Conservation (phyloP, 441 rosid genomes). For the Pelargonium fulgidum region DNA sequence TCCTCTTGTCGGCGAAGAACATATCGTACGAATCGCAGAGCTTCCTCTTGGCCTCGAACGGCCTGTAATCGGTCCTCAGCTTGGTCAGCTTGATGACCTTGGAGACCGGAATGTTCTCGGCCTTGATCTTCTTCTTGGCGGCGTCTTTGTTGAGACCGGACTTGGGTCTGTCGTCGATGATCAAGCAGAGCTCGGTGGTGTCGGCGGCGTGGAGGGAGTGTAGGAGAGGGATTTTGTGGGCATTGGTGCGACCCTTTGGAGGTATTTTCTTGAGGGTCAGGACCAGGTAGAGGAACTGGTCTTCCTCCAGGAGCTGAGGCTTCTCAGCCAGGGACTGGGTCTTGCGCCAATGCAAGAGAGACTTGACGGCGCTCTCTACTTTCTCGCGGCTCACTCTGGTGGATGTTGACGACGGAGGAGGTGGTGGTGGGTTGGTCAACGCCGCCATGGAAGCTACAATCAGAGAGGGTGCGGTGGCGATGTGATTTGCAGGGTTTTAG, state of each 20-base stretch:
- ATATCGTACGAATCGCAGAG: slow-evolving; percentile 55
- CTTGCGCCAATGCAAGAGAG: slow-evolving; percentile 58
- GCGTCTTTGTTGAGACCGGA: slow-evolving; percentile 59
- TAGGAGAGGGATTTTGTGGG: slow-evolving; percentile 59
- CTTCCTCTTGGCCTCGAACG: slow-evolving; percentile 63
- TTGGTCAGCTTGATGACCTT: slow-evolving; percentile 73
- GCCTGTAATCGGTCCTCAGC: slow-evolving; percentile 46
- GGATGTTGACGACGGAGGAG: slow-evolving; percentile 20
- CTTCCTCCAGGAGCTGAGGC: slow-evolving; percentile 69
- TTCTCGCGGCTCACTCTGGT: slow-evolving; percentile 31
- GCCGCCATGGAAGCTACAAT: slow-evolving; percentile 17
- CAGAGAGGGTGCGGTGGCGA: no score
- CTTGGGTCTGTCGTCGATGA: slow-evolving; percentile 75
- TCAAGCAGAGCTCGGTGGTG: slow-evolving; percentile 57
- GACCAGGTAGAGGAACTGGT: slow-evolving; percentile 64
- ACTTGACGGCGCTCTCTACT: slow-evolving; percentile 41
- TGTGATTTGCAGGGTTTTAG: background rate
- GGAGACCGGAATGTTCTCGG: slow-evolving; percentile 59
- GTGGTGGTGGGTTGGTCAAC: background rate
- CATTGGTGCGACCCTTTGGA: slow-evolving; percentile 44
- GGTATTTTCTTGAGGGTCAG: slow-evolving; percentile 71
- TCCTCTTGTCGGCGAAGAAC: slow-evolving; percentile 56
- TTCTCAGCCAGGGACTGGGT: slow-evolving; percentile 42
- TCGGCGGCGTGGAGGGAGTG: slow-evolving; percentile 43
- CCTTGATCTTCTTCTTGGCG: slow-evolving; percentile 60